Evolutionary conservation across 345 rosid species (phyloP).

Genomic region (Leavenworthia alabamica): DNA sequence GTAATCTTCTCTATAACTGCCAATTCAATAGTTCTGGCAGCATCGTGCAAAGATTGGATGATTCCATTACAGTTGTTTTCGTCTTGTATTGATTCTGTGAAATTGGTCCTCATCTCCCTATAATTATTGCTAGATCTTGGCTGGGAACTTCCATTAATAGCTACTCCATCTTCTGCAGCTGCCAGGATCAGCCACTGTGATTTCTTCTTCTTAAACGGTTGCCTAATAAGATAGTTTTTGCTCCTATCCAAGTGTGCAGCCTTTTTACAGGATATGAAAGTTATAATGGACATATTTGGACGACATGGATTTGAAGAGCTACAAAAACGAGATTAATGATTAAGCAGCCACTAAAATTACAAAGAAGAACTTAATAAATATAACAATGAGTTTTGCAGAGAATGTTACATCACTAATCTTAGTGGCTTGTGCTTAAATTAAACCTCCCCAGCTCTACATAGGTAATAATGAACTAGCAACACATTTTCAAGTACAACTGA

Average conservation of each 20-base stretch:
- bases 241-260: conserved; percentile 32
- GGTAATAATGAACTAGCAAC: neutral
- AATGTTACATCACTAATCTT: neutral
- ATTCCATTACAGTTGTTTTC: conserved; percentile 62
- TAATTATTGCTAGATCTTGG: conserved; percentile 39
- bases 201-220: conserved; percentile 22
- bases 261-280: conserved; percentile 38
- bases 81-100: conserved; percentile 50
- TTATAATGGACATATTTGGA: conserved; percentile 30
- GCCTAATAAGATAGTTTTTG: conserved; percentile 1
- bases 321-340: conserved; percentile 25
- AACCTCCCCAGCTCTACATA: neutral
- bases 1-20: conserved; percentile 53
- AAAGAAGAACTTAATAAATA: neutral
- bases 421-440: neutral
- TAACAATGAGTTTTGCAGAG: neutral
- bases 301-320: conserved; percentile 50
- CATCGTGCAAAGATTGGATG: conserved; percentile 72
- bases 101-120: conserved; percentile 47
- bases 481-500: neutral
- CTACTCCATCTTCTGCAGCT: conserved; percentile 69
- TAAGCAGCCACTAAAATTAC: conserved; percentile 12
- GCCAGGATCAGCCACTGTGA: conserved; percentile 44
- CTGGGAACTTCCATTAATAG: conserved; percentile 55
- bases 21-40: conserved; percentile 81